Conservation (phyloP, 2,329 filamentous ascomycete genomes). For the Nannizzia gypsea region DNA sequence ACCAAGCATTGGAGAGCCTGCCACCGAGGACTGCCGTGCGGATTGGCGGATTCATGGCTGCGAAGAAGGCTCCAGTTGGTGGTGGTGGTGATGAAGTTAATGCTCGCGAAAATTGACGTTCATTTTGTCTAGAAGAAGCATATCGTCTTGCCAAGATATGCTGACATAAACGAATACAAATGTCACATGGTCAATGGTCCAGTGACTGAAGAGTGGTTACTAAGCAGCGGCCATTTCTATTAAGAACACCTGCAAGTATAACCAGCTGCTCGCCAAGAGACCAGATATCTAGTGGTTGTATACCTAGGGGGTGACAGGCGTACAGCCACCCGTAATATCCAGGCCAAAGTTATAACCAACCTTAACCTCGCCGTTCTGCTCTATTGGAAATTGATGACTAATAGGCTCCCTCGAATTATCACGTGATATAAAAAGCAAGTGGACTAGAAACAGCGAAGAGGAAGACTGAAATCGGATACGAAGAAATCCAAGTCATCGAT, state of each 20-base stretch:
- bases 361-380: too few species aligned
- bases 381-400: too few species aligned
- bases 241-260: too few species aligned
- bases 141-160: neutral
- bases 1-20: constrained; percentile 18
- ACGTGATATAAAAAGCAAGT: neutral
- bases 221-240: neutral
- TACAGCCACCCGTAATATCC: too few species aligned
- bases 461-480: neutral
- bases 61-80: constrained; percentile 1
- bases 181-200: neutral
- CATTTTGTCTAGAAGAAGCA: neutral
- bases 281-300: too few species aligned
- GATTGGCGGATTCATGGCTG: constrained; percentile 21
- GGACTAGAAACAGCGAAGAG: neutral
- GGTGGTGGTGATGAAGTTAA: neutral
- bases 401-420: neutral
- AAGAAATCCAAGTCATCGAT: neutral
- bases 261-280: too few species aligned
- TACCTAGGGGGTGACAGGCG: too few species aligned
- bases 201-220: neutral
- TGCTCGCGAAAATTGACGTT: neutral
- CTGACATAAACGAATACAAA: neutral
- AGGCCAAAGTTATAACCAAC: too few species aligned
- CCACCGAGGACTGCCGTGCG: constrained; percentile 23